Conservation (phyloP, 352 stramenopile species). For the Phytophthora rubi region DNA sequence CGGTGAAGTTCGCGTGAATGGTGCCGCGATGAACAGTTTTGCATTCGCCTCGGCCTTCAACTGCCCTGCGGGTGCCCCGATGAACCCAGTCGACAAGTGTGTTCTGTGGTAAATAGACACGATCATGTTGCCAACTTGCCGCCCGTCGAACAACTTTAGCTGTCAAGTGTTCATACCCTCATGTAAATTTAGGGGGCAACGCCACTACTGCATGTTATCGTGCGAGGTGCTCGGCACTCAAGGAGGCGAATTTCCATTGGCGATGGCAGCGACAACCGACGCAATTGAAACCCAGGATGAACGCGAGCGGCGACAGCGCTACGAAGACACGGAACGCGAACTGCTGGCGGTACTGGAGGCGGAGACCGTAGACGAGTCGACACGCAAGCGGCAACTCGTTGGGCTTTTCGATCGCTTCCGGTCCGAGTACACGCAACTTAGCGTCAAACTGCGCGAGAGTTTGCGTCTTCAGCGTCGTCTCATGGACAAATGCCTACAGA, state of each 20-base stretch:
- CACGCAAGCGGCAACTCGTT: conserved; percentile 65
- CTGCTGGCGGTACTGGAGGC: conserved; percentile 55
- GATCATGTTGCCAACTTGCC: neutral
- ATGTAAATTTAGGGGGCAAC: conserved; percentile 22
- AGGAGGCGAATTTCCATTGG: neutral
- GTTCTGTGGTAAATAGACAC: conserved; percentile 44
- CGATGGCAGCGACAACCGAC: conserved; percentile 7
- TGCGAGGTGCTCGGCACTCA: neutral
- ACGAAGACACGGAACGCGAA: conserved; percentile 56
- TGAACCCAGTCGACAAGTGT: conserved; percentile 67
- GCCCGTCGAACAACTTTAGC: conserved; percentile 7
- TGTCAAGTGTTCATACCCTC: neutral
- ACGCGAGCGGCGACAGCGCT: conserved; percentile 40
- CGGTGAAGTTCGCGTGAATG: conserved; percentile 63
- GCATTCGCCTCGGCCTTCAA: conserved; percentile 61
- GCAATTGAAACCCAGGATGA: conserved; percentile 28
- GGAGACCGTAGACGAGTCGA: conserved; percentile 54
- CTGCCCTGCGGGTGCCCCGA: conserved; percentile 42
- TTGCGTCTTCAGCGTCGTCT: conserved; percentile 58
- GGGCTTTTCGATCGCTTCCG: conserved; percentile 74
- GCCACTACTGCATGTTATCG: neutral
- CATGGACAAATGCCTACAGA: conserved; percentile 73
- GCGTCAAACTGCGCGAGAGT: conserved; percentile 56
- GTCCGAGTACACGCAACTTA: conserved; percentile 67
- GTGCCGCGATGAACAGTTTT: conserved; percentile 66